Evolutionary conservation across 1,139 yeast genomes (phyloP), one percentile per base, ranked within the genome.

Genomic region (Diutina catenulata): DNA sequence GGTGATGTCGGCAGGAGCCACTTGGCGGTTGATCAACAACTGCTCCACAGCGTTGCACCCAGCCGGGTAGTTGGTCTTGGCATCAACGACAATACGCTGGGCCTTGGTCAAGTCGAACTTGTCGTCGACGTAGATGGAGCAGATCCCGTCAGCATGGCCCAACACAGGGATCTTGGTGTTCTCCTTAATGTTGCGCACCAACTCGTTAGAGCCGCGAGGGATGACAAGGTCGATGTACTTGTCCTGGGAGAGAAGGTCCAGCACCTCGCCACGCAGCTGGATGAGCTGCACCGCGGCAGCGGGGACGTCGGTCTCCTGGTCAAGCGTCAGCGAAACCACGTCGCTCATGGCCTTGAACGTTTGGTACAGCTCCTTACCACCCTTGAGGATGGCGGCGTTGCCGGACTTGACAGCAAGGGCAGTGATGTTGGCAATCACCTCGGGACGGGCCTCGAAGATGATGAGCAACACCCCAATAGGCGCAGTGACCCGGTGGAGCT

Each of bases 131-230:
- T 77, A 93, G 15, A 88, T 74, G 3, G 95, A 78, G 59, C 98
- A 91, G 42, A 91, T 81, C 38, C 99, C 99, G 57, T 91, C 98
- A 8, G 99, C 98, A 57, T 93, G 99, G 39, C 99, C 99, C 57
- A 93, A 63, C 5, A 93, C 98, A 3, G 98, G 96, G 47, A 93
- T 93, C 55, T 87, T 86, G 23, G 98, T 91, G 53, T 76, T 75
- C 31, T 74, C 69, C 58, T 93, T 91, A 56, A 93, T 87, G 56
- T 69, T 74, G 48, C 83, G 74, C 19, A 93, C 99, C 45, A 93
- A 70, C 44, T 76, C 93, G 51, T 91, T 91, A 26, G 95, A 83
- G 6, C 99, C 99, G 52, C 99, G 73, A 43, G 99, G 99, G 49
- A 93, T 86, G 27, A 93, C 98, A 56, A 93, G 69, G 55, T 93